Evolutionary conservation across 2,329 filamentous ascomycete species (phyloP).

Genomic region (Periconia macrospinosa): DNA sequence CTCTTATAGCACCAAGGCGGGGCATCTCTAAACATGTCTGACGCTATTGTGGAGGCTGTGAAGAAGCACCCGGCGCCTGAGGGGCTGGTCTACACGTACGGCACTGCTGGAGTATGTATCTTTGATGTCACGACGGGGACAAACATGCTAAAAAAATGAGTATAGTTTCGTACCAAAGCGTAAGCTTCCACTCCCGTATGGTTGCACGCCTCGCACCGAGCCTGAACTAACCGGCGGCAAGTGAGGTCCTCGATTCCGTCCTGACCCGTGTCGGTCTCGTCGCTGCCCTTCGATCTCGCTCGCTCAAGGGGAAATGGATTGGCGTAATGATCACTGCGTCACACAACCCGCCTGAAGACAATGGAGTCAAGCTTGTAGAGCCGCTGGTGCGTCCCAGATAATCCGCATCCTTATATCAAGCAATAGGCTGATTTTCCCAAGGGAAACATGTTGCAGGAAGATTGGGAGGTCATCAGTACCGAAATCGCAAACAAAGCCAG

Average conservation of each 20-base stretch:
- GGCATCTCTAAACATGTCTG: conserved; percentile 25
- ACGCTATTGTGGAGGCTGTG: conserved; percentile 33
- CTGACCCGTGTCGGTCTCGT: conserved; percentile 91
- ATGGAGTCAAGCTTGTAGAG: conserved; percentile 81
- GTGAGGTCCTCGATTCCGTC: conserved; percentile 84
- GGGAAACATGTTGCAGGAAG: conserved; percentile 89
- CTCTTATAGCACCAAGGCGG: neutral
- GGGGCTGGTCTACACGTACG: conserved; percentile 42
- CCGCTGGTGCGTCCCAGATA: conserved; percentile 67
- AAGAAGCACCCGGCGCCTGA: conserved; percentile 42
- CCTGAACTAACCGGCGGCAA: conserved; percentile 41
- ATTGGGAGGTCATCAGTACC: conserved; percentile 91
- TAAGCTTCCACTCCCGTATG: conserved; percentile 47
- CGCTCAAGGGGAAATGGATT: conserved; percentile 86
- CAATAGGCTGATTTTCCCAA: conserved; percentile 35
- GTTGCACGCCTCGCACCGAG: neutral
- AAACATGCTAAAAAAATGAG: conserved; percentile 10
- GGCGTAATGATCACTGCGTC: conserved; percentile 77
- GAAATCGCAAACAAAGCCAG: conserved; percentile 81
- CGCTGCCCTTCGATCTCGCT: conserved; percentile 84
- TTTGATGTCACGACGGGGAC: neutral
- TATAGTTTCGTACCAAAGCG: conserved; percentile 71
- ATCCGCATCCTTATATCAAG: neutral
- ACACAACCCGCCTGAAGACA: conserved; percentile 66
- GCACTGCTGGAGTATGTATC: conserved; percentile 53